phyloP scores from a whole-genome alignment of 345 rosid species.

The Rhodomyrtus tomentosa region DNA sequence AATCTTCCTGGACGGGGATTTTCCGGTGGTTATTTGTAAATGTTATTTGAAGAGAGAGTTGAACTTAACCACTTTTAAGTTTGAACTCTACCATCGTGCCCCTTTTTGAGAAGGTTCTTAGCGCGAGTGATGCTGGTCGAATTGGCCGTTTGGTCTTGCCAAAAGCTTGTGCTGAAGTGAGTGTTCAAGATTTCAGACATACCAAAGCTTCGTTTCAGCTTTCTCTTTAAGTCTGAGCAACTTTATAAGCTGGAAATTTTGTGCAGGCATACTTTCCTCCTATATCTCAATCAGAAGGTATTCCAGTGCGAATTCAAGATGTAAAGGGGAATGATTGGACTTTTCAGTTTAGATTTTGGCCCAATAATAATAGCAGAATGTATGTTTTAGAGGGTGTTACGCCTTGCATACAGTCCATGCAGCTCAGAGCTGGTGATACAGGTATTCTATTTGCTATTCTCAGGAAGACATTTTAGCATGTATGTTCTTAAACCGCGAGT shows the following conservation, averaged over 20 bases:
- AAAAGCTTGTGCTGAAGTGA: constrained; percentile 98
- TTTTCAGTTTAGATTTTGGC: constrained; percentile 99
- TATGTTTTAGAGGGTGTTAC: constrained; percentile 99
- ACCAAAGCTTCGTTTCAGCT: neutral
- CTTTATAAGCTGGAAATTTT: neutral
- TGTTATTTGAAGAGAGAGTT: constrained; percentile 5
- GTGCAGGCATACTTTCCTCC: constrained; percentile 93
- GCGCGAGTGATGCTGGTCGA: constrained; percentile 99
- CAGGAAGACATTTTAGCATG: neutral
- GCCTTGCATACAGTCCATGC: constrained; percentile 99
- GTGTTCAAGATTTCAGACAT: constrained; percentile 1
- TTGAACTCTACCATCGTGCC: constrained; percentile 90
- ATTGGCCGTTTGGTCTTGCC: constrained; percentile 98
- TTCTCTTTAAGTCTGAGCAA: neutral
- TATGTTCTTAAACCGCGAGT: neutral
- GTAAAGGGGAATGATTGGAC: constrained; percentile 98
- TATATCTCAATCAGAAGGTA: constrained; percentile 98
- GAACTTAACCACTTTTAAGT: constrained; percentile 36
- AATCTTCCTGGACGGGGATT: neutral
- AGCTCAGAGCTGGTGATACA: constrained; percentile 98
- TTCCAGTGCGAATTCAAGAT: constrained; percentile 90
- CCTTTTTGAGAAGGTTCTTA: constrained; percentile 91
- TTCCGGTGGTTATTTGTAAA: neutral
- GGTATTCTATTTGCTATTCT: constrained; percentile 31
- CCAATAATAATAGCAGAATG: constrained; percentile 99